phyloP scores from a whole-genome alignment of 805 yeast genomes.

The Nakazawaea sp. region DNA sequence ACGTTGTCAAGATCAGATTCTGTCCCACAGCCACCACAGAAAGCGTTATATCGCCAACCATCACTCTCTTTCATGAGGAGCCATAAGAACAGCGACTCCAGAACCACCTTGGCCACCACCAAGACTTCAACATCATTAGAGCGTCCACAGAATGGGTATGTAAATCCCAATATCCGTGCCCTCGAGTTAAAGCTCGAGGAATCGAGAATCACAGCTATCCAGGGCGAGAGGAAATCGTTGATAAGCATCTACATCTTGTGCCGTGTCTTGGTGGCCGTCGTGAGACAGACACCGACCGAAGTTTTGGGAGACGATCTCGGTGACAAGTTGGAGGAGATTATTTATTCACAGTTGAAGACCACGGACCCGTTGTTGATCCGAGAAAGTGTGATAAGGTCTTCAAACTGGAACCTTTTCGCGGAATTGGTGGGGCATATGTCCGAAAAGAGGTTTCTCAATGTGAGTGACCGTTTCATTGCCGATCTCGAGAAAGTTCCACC shows the following conservation, averaged over 20 bases:
- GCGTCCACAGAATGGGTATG: neutral
- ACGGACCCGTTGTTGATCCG: slow-evolving; percentile 73
- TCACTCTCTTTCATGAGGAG: slow-evolving; percentile 8
- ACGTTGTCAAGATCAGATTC: neutral
- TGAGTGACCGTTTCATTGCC: slow-evolving; percentile 88
- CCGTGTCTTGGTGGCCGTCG: slow-evolving; percentile 88
- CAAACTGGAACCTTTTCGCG: slow-evolving; percentile 92
- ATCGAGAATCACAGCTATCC: slow-evolving; percentile 64
- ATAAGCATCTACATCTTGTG: slow-evolving; percentile 86
- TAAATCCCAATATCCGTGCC: neutral
- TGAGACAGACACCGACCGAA: slow-evolving; percentile 75
- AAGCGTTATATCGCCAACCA: slow-evolving; percentile 5
- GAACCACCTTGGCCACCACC: slow-evolving; percentile 27
- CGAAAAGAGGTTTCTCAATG: slow-evolving; percentile 72
- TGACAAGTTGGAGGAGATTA: slow-evolving; percentile 85
- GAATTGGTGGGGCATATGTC: slow-evolving; percentile 89
- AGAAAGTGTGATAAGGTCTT: slow-evolving; percentile 69
- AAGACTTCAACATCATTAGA: slow-evolving; percentile 11
- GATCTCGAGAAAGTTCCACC: slow-evolving; percentile 80
- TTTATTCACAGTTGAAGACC: slow-evolving; percentile 79
- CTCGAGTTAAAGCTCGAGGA: slow-evolving; percentile 23
- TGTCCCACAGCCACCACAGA: neutral
- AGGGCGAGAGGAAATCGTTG: slow-evolving; percentile 80
- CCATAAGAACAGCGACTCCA: slow-evolving; percentile 46
- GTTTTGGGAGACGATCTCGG: slow-evolving; percentile 72